Evolutionary conservation across 495 filamentous ascomycete genomes (phyloP), one percentile per base, ranked within the genome.

Genomic region (Aspergillus avenaceus): DNA sequence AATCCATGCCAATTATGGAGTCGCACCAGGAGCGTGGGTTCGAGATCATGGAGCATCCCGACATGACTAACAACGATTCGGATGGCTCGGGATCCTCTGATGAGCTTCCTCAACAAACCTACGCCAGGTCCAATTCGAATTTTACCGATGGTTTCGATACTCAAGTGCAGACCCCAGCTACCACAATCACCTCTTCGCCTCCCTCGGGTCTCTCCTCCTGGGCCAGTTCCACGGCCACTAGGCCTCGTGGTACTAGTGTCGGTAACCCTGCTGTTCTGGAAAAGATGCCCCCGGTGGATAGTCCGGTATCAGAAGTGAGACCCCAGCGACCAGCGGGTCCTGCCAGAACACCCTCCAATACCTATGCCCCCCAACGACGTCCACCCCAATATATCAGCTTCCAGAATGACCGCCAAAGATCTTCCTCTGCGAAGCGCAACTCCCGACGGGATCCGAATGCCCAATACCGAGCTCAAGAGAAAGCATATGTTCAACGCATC

Each of bases 401-500:
- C 41, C 72, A 74, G 54, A 69, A 60, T 52, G 72, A 73, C 54
- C 71, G 74, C 31, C 74, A 76, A 50, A 74, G 78, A 43, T 81
- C 79, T 1, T 76, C 74, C 7, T 82, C 81, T 0, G 59, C 71
- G 1, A 78, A 78, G 41, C 66, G 81, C 24, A 58, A 57, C n/a
- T 32, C 69, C 52, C 73, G 71, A 69, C 75, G 78, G 54, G 89
- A 84, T 69, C 91, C 79, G 45, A 88, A 82, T 70, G 84, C 86
- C n/a, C 84, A 88, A 54, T 92, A 91, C 58, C 79, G 80, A 61
- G 91, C 82, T 52, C 91, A 87, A 67, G 84, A 86, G 71, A 89
- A 84, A 67, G 88, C 81, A 51, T 95, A 88, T 70, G 90, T 87
- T 52, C 86, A 85, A 63, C 78, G 82, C 46, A 79, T 86, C 66